Percentiles rank a stretch among this genome's conserved stretches.
These are phyloP conservation scores for Yamadazyma pseudoaaseri DNA, from an alignment of 1,139 yeast species.

Conservation along the genomic window DNA sequence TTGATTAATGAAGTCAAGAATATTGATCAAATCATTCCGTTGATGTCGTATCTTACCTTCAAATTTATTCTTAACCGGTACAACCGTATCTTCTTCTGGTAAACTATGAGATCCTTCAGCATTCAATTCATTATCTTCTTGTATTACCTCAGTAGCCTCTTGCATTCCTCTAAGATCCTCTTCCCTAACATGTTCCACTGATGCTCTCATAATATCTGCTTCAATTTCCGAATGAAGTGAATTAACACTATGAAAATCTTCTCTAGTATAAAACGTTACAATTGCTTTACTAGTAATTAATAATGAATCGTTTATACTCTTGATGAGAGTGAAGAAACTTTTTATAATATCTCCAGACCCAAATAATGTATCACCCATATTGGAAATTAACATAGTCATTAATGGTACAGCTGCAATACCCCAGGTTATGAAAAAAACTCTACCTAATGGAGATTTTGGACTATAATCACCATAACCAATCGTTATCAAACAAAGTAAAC, in stretches of 20 bases:
- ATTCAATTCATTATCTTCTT: neutral
- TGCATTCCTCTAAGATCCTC: too few relatives aligned
- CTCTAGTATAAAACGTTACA: neutral
- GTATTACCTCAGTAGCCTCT: neutral
- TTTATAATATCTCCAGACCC: conserved; percentile 8
- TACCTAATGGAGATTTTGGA: conserved; percentile 62
- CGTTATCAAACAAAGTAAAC: conserved; percentile 71
- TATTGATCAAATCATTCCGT: conserved; percentile 16
- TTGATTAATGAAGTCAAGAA: conserved; percentile 19
- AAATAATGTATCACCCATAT: conserved; percentile 63
- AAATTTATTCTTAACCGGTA: neutral
- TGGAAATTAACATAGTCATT: conserved; percentile 79
- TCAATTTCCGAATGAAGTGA: conserved; percentile 9
- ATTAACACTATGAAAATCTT: conserved; percentile 4
- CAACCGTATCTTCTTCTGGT: neutral
- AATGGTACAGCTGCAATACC: conserved; percentile 79
- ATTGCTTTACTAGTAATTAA: neutral
- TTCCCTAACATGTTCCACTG: too few relatives aligned
- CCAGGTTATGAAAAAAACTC: conserved; percentile 76
- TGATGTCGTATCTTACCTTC: conserved; percentile 8
- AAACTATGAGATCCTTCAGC: neutral
- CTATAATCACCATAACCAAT: conserved; percentile 83
- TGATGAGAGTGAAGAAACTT: neutral
- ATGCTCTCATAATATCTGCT: conserved; percentile 2
- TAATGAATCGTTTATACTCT: neutral